These are phyloP conservation scores for Hypoxylon fragiforme DNA, from an alignment of 495 filamentous ascomycete genomes.

Conservation along the genomic window DNA sequence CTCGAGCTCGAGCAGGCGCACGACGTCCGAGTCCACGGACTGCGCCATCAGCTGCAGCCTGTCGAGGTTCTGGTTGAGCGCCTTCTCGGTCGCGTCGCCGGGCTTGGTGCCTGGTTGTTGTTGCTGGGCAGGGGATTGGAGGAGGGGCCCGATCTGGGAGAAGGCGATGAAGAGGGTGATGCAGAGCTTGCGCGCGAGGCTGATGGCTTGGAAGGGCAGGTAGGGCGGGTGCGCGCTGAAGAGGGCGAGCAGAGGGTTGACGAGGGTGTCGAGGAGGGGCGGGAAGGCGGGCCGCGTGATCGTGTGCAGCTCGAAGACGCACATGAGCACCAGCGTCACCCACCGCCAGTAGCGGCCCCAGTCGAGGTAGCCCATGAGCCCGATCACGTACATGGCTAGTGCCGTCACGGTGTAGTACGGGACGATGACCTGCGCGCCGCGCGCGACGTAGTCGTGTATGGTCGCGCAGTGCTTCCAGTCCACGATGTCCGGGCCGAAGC, in stretches of 20 bases:
- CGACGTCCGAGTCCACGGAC: constrained; percentile 66
- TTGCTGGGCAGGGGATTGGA: constrained; percentile 45
- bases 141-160: constrained; percentile 74
- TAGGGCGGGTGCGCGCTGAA: constrained; percentile 62
- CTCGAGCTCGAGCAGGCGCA: constrained; percentile 71
- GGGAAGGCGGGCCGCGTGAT: constrained; percentile 69
- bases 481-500: constrained; percentile 79
- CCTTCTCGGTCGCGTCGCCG: constrained; percentile 41
- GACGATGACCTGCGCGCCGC: constrained; percentile 60
- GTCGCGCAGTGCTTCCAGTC: constrained; percentile 70
- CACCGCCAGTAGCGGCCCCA: constrained; percentile 92
- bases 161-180: constrained; percentile 89
- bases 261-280: constrained; percentile 55
- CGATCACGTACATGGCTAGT: constrained; percentile 65
- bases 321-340: constrained; percentile 67
- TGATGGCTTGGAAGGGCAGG: constrained; percentile 84
- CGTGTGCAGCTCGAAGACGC: constrained; percentile 72
- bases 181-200: constrained; percentile 72
- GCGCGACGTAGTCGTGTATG: constrained; percentile 70
- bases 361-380: constrained; percentile 77
- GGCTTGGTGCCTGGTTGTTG: constrained; percentile 36
- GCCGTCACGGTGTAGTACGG: constrained; percentile 70
- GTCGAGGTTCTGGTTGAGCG: constrained; percentile 54
- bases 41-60: constrained; percentile 58
- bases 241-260: constrained; percentile 64